phyloP scores from a whole-genome alignment of 345 rosid species.

The Euphorbia pulcherrima region DNA sequence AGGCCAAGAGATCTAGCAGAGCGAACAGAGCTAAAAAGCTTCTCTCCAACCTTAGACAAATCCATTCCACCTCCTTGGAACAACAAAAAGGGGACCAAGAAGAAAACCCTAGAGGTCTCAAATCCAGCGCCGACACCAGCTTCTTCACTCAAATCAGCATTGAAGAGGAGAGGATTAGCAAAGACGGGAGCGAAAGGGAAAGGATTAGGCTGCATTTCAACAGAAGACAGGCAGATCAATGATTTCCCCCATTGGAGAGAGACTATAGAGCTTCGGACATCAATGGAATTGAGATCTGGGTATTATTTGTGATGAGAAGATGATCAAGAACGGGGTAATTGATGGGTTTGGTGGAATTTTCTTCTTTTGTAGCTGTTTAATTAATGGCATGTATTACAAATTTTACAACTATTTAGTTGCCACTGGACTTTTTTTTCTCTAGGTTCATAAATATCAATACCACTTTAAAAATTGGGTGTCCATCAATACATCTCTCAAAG shows the following conservation, averaged over 20 bases:
- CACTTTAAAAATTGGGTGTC: too few species aligned
- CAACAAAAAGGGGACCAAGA: slow-evolving; percentile 71
- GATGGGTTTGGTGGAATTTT: slow-evolving; percentile 3
- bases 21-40: slow-evolving; percentile 81
- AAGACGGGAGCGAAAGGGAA: slow-evolving; percentile 62
- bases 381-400: neutral
- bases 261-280: neutral
- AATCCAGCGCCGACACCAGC: slow-evolving; percentile 34
- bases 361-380: neutral
- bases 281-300: slow-evolving; percentile 12
- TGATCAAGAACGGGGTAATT: neutral
- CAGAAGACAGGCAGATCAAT: slow-evolving; percentile 28
- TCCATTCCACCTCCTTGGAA: slow-evolving; percentile 87
- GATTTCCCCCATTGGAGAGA: neutral
- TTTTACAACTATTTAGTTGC: neutral
- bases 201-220: slow-evolving; percentile 77
- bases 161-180: slow-evolving; percentile 56
- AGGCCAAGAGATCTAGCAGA: slow-evolving; percentile 91
- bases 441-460: too few species aligned
- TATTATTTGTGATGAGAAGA: neutral
- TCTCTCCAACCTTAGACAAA: slow-evolving; percentile 89
- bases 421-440: neutral
- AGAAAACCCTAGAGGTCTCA: slow-evolving; percentile 79
- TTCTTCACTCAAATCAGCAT: slow-evolving; percentile 64
- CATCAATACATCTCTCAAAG: too few species aligned